phyloP scores from a whole-genome alignment of 345 rosid genomes.

The Raphanus sativus region DNA sequence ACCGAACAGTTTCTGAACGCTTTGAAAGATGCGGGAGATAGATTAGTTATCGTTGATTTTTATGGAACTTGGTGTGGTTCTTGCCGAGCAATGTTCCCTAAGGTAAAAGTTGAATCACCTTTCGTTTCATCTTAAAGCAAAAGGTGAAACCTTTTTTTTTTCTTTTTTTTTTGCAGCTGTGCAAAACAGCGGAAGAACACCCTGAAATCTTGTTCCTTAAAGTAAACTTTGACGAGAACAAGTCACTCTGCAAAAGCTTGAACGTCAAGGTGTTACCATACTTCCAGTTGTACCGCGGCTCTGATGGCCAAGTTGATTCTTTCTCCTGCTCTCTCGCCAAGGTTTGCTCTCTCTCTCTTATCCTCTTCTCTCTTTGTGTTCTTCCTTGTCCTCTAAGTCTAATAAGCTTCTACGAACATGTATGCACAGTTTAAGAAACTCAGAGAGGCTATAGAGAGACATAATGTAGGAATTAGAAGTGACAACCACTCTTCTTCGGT shows the following conservation, averaged over 20 bases:
- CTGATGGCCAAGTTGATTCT: conserved; percentile 78
- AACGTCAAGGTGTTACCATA: conserved; percentile 84
- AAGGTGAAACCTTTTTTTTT: conserved; percentile 1
- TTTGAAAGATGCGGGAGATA: conserved; percentile 71
- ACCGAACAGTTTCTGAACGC: conserved; percentile 71
- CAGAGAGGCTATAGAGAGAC: conserved; percentile 68
- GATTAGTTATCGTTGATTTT: conserved; percentile 86
- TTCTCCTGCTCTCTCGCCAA: conserved; percentile 88
- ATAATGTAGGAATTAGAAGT: conserved; percentile 53
- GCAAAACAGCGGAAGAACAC: conserved; percentile 72
- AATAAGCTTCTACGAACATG: conserved; percentile 12
- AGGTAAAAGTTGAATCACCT: conserved; percentile 44
- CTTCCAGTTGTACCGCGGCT: conserved; percentile 75
- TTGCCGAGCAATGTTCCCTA: conserved; percentile 86
- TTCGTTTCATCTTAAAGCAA: neutral
- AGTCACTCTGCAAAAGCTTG: conserved; percentile 87
- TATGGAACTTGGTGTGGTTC: conserved; percentile 99
- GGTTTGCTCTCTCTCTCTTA: conserved; percentile 44
- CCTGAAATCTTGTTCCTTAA: conserved; percentile 77
- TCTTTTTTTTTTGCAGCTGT: conserved; percentile 51
- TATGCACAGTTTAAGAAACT: conserved; percentile 87
- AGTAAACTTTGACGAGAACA: conserved; percentile 89
- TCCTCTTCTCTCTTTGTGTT: neutral
- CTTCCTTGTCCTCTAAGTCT: neutral
- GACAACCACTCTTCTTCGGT: conserved; percentile 24